Base-by-base conservation (phyloP, 257 asterid genomes). In the Apocynum venetum region DNA sequence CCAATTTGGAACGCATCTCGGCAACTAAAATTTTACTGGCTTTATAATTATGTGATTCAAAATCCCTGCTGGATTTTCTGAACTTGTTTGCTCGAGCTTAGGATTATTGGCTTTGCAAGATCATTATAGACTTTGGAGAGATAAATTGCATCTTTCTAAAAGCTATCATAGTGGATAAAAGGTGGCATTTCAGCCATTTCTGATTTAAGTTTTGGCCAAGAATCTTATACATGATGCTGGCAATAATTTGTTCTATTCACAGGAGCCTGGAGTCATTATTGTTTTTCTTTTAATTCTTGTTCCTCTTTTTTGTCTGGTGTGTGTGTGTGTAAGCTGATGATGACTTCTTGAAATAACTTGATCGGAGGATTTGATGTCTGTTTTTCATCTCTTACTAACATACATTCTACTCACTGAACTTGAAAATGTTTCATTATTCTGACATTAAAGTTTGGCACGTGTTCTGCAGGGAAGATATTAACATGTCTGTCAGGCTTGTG, bases 401-500 rank as follows among this genome's bases (percentile, higher is more conserved):
- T 15, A 49, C 61, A 35, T 13, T 74, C 14, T 2, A 60, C 36
- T 60, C 8, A n/a, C 2, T 57, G 64, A 47, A 51, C 13, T 20
- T 76, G 75, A 40, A 69, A 52, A 17, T 6, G 31, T 40, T 73
- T 36, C 51, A 55, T 80, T 61, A 44, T 64, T 47, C 72, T 55
- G 52, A 68, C 51, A 75, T 46, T 80, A 73, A 74, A 46, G 61
- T 56, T 81, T 83, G 80, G 77, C 49, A 71, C 63, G 47, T 83
- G 46, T 83, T 78, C 76, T 89, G 89, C 96, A 96, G 99, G 93
- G 92, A 88, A 83, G 99, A 96, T 84, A 96, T 96, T 77, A 91
- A 82, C 86, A 96, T 96, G 99, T 87, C 99, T 0, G 80, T 96
- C 79, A 89, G 97, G 91, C 98, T 96, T 80, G 99, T 96, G 36